Percentiles rank a stretch among this genome's conserved stretches.
phyloP scores from a whole-genome alignment of 106 monocot genomes.

The Platanthera guangdongensis region DNA sequence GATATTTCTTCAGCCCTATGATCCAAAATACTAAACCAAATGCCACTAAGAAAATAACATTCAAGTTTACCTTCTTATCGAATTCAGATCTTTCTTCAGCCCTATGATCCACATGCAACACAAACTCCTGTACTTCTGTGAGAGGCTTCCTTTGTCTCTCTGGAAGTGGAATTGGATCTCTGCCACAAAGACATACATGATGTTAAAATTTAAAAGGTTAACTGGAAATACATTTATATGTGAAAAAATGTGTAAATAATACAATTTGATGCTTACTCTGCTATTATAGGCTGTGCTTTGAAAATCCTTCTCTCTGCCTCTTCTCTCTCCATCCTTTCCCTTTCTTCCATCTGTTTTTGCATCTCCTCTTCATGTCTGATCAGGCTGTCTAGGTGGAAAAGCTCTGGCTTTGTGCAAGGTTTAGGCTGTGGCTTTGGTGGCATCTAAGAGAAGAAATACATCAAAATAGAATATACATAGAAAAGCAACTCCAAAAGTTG shows the following conservation, averaged over 20 bases:
- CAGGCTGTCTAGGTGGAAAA: constrained; percentile 72
- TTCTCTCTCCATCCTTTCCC: constrained; percentile 61
- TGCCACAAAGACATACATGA: constrained; percentile 8
- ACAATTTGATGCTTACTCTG: constrained; percentile 20
- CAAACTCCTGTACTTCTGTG: constrained; percentile 76
- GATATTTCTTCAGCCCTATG: constrained; percentile 67
- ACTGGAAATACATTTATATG: not conserved
- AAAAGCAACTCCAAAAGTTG: too few species aligned
- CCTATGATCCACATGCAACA: constrained; percentile 70
- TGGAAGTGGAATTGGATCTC: constrained; percentile 75
- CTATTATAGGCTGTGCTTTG: constrained; percentile 67
- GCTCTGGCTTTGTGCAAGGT: constrained; percentile 66
- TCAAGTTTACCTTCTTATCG: constrained; percentile 57
- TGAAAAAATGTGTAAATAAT: not conserved
- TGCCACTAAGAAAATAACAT: too few species aligned
- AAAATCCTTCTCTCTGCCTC: constrained; percentile 55
- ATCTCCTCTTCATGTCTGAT: constrained; percentile 72
- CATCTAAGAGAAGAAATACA: constrained; percentile 27
- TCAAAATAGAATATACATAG: too few species aligned
- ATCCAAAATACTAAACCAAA: constrained; percentile 20
- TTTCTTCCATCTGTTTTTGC: constrained; percentile 51
- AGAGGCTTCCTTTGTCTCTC: constrained; percentile 78
- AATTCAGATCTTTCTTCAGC: constrained; percentile 78
- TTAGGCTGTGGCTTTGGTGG: constrained; percentile 91
- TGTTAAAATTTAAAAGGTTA: not conserved